These are phyloP conservation scores for Septoria linicola DNA, from an alignment of 2,329 filamentous ascomycete genomes.

Conservation along the genomic window DNA sequence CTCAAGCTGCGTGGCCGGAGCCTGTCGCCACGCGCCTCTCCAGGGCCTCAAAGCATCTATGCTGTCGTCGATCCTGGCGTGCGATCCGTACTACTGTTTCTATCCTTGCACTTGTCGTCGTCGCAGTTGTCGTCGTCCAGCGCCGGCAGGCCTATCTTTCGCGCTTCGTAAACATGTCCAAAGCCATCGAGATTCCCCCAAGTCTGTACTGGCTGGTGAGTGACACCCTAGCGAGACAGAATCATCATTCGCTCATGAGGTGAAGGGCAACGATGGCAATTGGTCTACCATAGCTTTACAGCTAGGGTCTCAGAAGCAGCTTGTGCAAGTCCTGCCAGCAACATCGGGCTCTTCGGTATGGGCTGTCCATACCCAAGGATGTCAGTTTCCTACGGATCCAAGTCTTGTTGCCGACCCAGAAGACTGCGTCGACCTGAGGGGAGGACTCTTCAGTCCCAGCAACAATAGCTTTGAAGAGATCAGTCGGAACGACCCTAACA, in stretches of 20 bases:
- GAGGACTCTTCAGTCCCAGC: conserved; percentile 1
- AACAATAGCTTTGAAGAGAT: not conserved
- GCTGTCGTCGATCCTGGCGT: not conserved
- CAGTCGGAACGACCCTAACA: not conserved
- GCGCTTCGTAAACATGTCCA: not conserved
- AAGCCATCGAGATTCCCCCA: not conserved
- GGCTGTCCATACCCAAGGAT: conserved; percentile 61
- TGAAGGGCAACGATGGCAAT: conserved; percentile 53
- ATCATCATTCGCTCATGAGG: too few relatives aligned
- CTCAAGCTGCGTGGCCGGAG: not conserved
- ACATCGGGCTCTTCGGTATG: conserved; percentile 69
- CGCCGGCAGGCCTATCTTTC: too few relatives aligned
- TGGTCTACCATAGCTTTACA: conserved; percentile 70
- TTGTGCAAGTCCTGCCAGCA: conserved; percentile 59
- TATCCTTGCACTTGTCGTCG: not conserved
- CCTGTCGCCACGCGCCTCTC: not conserved
- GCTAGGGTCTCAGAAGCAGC: conserved; percentile 54
- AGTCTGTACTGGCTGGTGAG: not conserved
- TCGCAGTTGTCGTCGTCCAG: too few relatives aligned
- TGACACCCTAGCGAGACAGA: too few relatives aligned
- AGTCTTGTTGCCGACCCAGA: not conserved
- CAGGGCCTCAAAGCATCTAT: not conserved
- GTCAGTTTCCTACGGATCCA: conserved; percentile 32
- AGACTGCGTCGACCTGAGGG: conserved; percentile 6
- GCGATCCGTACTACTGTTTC: not conserved